phyloP scores from a whole-genome alignment of 495 filamentous ascomycete species.

The Venustampulla echinocandica region DNA sequence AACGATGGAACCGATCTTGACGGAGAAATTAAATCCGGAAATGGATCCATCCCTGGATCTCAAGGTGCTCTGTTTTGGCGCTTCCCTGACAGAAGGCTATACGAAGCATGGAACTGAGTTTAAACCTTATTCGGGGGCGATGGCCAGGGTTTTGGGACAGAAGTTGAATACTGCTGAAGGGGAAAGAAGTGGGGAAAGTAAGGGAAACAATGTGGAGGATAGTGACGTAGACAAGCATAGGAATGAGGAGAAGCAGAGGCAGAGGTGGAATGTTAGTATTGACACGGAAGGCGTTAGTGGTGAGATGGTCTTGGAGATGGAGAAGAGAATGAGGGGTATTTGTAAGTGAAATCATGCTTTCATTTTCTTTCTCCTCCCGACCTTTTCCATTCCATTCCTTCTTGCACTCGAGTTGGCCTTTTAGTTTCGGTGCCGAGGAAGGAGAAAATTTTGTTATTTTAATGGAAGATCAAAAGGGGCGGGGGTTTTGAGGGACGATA shows the following conservation, averaged over 20 bases:
- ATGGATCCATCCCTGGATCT: slow-evolving; percentile 20
- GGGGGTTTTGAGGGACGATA: too few species aligned
- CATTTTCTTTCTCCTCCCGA: background rate
- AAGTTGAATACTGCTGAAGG: background rate
- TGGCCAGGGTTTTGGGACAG: background rate
- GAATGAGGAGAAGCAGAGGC: background rate
- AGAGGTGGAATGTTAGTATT: background rate
- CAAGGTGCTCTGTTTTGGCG: slow-evolving; percentile 55
- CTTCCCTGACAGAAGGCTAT: slow-evolving; percentile 54
- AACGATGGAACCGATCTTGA: too few species aligned
- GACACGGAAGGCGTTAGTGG: slow-evolving; percentile 15
- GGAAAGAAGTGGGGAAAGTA: too few species aligned
- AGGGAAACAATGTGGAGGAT: too few species aligned
- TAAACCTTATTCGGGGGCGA: slow-evolving; percentile 40
- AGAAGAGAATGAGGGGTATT: slow-evolving; percentile 8
- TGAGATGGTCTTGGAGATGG: slow-evolving; percentile 8
- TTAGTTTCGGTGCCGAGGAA: background rate
- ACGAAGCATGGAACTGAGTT: slow-evolving; percentile 32
- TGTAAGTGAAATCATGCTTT: slow-evolving; percentile 1
- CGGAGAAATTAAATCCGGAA: background rate
- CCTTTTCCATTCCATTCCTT: background rate
- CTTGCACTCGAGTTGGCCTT: background rate
- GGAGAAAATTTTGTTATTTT: too few species aligned
- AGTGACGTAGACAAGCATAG: too few species aligned
- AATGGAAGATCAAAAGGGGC: too few species aligned